Evolutionary conservation across 1,139 yeast genomes (phyloP).

Genomic region (Fermentozyma sake): DNA sequence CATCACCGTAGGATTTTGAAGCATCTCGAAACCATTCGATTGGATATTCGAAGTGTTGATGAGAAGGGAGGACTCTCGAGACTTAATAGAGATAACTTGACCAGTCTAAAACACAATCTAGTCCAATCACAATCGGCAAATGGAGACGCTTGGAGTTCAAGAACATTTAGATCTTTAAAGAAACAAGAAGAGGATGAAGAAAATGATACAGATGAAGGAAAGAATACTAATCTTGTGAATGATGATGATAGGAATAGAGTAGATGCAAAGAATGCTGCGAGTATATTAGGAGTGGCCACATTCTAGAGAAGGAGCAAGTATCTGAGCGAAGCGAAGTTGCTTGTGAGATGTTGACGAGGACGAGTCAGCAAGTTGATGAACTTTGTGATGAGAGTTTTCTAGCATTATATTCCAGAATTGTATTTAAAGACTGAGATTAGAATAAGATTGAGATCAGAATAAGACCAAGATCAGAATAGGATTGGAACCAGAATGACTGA

Average conservation of each 20-base stretch:
- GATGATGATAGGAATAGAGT: constrained; percentile 35
- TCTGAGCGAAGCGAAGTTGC: neutral
- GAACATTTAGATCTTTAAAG: constrained; percentile 55
- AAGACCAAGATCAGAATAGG: no score
- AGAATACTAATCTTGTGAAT: no score
- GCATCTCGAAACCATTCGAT: constrained; percentile 68
- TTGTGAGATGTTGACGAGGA: neutral
- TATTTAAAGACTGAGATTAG: neutral
- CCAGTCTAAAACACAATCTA: constrained; percentile 42
- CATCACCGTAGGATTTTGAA: constrained; percentile 79
- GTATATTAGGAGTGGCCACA: constrained; percentile 69
- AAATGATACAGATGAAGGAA: constrained; percentile 12
- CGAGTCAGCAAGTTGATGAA: neutral
- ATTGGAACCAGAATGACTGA: no score
- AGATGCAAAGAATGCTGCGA: constrained; percentile 83
- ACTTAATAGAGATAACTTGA: constrained; percentile 68
- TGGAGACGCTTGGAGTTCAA: constrained; percentile 63
- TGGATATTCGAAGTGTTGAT: constrained; percentile 75
- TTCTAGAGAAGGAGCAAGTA: constrained; percentile 33
- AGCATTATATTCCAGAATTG: neutral
- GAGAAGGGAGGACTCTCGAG: constrained; percentile 78
- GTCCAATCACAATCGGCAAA: constrained; percentile 45
- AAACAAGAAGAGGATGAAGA: constrained; percentile 24
- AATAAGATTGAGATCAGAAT: no score
- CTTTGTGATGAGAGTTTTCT: neutral